Base-by-base conservation (phyloP, 805 yeast genomes). In the Cyberlindnera bimundalis region DNA sequence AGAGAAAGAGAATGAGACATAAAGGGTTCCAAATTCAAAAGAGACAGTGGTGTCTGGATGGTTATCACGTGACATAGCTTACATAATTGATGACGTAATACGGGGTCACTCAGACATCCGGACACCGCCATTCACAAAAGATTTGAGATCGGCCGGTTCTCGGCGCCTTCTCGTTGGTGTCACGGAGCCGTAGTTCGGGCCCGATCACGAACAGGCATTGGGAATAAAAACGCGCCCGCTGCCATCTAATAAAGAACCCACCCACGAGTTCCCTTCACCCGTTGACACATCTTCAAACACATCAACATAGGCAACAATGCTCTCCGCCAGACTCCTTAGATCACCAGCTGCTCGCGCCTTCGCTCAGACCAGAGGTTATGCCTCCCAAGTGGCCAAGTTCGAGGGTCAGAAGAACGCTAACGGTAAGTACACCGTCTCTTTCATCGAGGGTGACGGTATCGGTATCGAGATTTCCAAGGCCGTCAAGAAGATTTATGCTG, bases 371-470 rank as follows among this genome's bases (percentile, higher is more conserved):
- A 57, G 61, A 58, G 41, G 49, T 16, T 58, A 74, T 59, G 61
- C 71, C 32, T 59, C 70, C 40, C 61, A 65, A 42, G 80, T 81
- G 49, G 84, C 86, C 55, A 81, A 79, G 62, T 81, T 74, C 69
- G 72, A 79, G 50, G 86, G 87, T 50, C 44, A 64, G 51, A 79
- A 78, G 62, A 76, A 76, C 47, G 70, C 82, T 46, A 78, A 84
- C 48, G 98, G 98, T 51, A 85, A 84, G 59, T 91, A 80, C 73
- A 79, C 87, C 40, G 99, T 93, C 50, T 91, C 99, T 33, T 75
- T 93, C 72, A 91, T 93, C 58, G 97, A 90, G 71, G 98, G 98
- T 71, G 98, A 91, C 64, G 99, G 99, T 76, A 89, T 91, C 55
- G 99, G 99, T 58, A 76, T 82, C 38, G 99, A 93, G 69, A 93